These are phyloP conservation scores for Usnea hakonensis DNA, from an alignment of 495 filamentous ascomycete genomes.

Conservation along the genomic window DNA sequence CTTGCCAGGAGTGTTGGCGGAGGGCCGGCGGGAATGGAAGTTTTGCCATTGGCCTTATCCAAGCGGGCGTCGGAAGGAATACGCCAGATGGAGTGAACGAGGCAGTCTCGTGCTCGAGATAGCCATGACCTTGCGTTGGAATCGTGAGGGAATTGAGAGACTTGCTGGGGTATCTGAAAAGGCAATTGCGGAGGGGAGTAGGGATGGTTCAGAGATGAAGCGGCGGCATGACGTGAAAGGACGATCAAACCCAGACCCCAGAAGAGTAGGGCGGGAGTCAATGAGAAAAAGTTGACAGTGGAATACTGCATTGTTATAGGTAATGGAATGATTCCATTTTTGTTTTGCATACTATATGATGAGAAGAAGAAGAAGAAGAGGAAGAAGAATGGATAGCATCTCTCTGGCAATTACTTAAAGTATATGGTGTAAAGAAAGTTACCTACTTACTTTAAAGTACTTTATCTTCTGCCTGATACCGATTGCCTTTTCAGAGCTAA, in stretches of 20 bases:
- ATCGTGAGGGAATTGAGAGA: conserved; percentile 28
- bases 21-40: conserved; percentile 24
- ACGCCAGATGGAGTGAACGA: conserved; percentile 55
- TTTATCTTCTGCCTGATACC: too few relatives aligned
- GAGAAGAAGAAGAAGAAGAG: too few relatives aligned
- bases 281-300: not conserved
- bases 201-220: not conserved
- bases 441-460: too few relatives aligned
- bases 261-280: not conserved
- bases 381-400: too few relatives aligned
- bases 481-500: too few relatives aligned
- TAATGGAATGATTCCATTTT: too few relatives aligned
- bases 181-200: conserved; percentile 3
- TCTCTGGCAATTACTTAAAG: too few relatives aligned
- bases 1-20: conserved; percentile 49
- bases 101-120: conserved; percentile 55
- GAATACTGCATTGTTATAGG: not conserved
- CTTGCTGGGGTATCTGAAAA: conserved; percentile 24
- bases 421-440: too few relatives aligned
- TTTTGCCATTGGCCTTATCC: conserved; percentile 8
- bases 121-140: conserved; percentile 17
- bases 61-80: conserved; percentile 13
- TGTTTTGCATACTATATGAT: too few relatives aligned
- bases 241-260: not conserved
- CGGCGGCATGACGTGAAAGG: not conserved